Conservation (phyloP, 139 green algal species). For the Penium margaritaceum region DNA sequence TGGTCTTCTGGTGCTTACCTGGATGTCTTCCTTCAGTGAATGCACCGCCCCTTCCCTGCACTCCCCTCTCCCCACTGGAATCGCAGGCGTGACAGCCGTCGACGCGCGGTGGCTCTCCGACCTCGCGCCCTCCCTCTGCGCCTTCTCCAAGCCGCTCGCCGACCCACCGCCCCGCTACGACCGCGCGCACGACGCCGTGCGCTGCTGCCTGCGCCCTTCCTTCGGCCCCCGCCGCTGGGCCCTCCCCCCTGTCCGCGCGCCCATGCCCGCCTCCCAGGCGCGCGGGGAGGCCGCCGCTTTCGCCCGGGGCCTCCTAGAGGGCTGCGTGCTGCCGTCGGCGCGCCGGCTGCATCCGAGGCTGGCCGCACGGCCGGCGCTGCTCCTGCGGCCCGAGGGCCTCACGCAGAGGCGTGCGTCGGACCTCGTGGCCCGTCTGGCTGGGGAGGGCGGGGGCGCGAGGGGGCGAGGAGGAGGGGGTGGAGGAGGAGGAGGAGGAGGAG, state of each 20-base stretch:
- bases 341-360: slow-evolving; percentile 3
- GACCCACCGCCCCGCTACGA: slow-evolving; percentile 44
- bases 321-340: slow-evolving; percentile 46
- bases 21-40: too few relatives aligned
- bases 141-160: slow-evolving; percentile 11
- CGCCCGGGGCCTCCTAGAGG: slow-evolving; percentile 72
- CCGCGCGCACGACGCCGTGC: slow-evolving; percentile 56
- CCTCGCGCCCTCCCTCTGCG: slow-evolving; percentile 14
- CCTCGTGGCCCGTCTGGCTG: slow-evolving; percentile 26
- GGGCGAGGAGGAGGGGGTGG: too few relatives aligned
- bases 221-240: slow-evolving; percentile 75
- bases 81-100: too few relatives aligned
- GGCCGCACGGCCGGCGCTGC: slow-evolving; percentile 10
- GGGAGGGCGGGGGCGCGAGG: too few relatives aligned
- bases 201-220: slow-evolving; percentile 59
- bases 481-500: too few relatives aligned
- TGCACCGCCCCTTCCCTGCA: too few relatives aligned
- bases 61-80: too few relatives aligned
- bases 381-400: slow-evolving; percentile 7
- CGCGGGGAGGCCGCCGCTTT: slow-evolving; percentile 64
- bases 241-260: slow-evolving; percentile 57
- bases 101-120: too few relatives aligned
- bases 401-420: slow-evolving; percentile 28
- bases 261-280: slow-evolving; percentile 48
- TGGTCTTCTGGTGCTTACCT: too few relatives aligned